These are phyloP conservation scores for Prunus yedoensis DNA, from an alignment of 331 rosid species.

Conservation along the genomic window DNA sequence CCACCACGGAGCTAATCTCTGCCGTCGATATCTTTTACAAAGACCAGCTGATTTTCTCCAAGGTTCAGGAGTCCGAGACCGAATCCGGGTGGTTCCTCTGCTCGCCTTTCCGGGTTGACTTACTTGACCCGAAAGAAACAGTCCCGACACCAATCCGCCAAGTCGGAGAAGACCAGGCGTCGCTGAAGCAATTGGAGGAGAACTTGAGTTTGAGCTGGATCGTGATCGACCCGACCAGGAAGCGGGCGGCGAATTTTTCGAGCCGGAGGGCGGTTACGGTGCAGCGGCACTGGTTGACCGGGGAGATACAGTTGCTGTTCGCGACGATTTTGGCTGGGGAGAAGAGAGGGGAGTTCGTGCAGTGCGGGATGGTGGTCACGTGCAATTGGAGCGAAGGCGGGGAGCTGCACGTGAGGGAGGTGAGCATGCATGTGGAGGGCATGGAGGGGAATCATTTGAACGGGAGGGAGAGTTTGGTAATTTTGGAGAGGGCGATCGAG, in stretches of 20 bases:
- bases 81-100: conserved; percentile 53
- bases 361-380: conserved; percentile 58
- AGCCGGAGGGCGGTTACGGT: conserved; percentile 56
- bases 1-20: conserved; percentile 43
- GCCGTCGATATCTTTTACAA: conserved; percentile 69
- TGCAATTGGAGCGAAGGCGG: conserved; percentile 55
- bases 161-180: conserved; percentile 26
- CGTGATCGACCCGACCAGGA: conserved; percentile 48
- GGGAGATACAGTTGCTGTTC: conserved; percentile 52
- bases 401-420: conserved; percentile 58
- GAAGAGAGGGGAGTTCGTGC: conserved; percentile 20
- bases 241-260: conserved; percentile 63
- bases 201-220: conserved; percentile 71
- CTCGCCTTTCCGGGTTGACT: conserved; percentile 66
- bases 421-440: conserved; percentile 62
- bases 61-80: conserved; percentile 39
- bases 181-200: conserved; percentile 46
- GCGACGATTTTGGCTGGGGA: conserved; percentile 43
- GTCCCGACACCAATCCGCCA: conserved; percentile 41
- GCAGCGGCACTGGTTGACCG: conserved; percentile 62
- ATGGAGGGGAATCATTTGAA: conserved; percentile 63
- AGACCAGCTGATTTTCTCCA: conserved; percentile 54
- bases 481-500: conserved; percentile 55
- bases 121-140: conserved; percentile 52
- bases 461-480: conserved; percentile 58